Evolutionary conservation across 495 filamentous ascomycete species (phyloP).

Genomic region (Neurospora sp.): DNA sequence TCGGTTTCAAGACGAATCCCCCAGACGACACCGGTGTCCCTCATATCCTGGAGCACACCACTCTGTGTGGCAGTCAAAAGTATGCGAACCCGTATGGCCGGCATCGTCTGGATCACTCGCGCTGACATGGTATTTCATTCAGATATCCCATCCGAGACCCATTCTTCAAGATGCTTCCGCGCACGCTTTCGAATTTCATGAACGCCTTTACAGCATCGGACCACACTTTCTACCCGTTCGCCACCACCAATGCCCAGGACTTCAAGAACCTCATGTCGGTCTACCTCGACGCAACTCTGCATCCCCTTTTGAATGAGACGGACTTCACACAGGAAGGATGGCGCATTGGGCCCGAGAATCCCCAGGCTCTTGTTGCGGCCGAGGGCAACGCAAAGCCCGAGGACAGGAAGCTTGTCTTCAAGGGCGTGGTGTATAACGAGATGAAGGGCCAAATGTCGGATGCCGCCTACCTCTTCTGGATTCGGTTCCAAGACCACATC

Average conservation of each 20-base stretch:
- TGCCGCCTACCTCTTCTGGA: slow-evolving; percentile 90
- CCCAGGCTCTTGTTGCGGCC: slow-evolving; percentile 40
- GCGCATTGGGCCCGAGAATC: slow-evolving; percentile 88
- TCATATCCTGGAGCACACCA: slow-evolving; percentile 95
- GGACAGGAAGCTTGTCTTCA: slow-evolving; percentile 70
- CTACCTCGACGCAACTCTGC: slow-evolving; percentile 88
- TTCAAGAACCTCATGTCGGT: slow-evolving; percentile 94
- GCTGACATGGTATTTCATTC: slow-evolving; percentile 15
- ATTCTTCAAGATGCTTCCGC: slow-evolving; percentile 98
- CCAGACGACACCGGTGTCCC: slow-evolving; percentile 93
- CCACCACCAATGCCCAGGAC: slow-evolving; percentile 92
- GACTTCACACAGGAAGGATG: slow-evolving; percentile 96
- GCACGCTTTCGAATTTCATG: slow-evolving; percentile 97
- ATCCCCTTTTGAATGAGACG: slow-evolving; percentile 75
- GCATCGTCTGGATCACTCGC: not conserved
- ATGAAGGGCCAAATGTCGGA: slow-evolving; percentile 99
- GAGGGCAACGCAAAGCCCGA: slow-evolving; percentile 30
- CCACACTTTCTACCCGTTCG: slow-evolving; percentile 96
- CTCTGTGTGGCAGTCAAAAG: slow-evolving; percentile 94
- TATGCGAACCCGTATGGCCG: slow-evolving; percentile 28
- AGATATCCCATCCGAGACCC: slow-evolving; percentile 95
- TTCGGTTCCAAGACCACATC: slow-evolving; percentile 86
- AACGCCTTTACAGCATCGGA: slow-evolving; percentile 95
- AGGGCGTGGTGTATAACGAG: slow-evolving; percentile 98
- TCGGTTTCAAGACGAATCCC: slow-evolving; percentile 97